Percentiles rank a stretch among this genome's conserved stretches.
phyloP scores from a whole-genome alignment of 495 filamentous ascomycete genomes.

The Filosporella fistucella region DNA sequence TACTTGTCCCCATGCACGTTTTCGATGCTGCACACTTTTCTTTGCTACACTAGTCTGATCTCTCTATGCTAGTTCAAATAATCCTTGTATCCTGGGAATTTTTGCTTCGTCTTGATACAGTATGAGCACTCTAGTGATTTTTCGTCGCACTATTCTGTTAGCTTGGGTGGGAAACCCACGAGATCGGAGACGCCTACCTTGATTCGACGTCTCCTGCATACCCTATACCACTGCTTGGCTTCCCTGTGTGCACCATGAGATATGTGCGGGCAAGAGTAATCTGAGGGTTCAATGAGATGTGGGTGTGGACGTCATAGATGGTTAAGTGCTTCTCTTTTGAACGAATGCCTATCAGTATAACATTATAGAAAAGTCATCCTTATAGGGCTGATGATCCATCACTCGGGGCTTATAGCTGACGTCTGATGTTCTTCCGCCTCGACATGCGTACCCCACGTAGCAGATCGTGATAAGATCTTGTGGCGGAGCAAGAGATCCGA shows the following conservation, averaged over 20 bases:
- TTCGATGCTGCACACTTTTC: constrained; percentile 9
- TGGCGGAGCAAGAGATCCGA: too few species aligned
- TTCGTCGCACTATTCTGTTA: constrained; percentile 8
- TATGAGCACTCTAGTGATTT: background rate
- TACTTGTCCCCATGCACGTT: background rate
- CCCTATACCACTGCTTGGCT: constrained; percentile 6
- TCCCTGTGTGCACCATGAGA: constrained; percentile 9
- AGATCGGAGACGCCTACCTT: background rate
- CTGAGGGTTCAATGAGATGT: too few species aligned
- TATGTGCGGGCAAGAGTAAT: too few species aligned
- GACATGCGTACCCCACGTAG: too few species aligned
- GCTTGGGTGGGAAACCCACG: background rate
- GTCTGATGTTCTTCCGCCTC: too few species aligned
- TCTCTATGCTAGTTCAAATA: constrained; percentile 16
- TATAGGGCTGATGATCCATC: too few species aligned
- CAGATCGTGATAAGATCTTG: too few species aligned
- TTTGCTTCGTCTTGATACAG: constrained; percentile 6
- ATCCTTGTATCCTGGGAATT: constrained; percentile 8
- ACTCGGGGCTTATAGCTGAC: too few species aligned
- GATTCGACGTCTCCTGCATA: constrained; percentile 11
- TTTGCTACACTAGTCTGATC: constrained; percentile 12
- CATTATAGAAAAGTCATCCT: too few species aligned
- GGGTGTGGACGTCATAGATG: too few species aligned
- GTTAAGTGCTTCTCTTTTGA: too few species aligned
- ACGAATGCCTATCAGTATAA: too few species aligned